phyloP scores from a whole-genome alignment of 371 early-diverging fungal genomes.

The Mortierella sp. region DNA sequence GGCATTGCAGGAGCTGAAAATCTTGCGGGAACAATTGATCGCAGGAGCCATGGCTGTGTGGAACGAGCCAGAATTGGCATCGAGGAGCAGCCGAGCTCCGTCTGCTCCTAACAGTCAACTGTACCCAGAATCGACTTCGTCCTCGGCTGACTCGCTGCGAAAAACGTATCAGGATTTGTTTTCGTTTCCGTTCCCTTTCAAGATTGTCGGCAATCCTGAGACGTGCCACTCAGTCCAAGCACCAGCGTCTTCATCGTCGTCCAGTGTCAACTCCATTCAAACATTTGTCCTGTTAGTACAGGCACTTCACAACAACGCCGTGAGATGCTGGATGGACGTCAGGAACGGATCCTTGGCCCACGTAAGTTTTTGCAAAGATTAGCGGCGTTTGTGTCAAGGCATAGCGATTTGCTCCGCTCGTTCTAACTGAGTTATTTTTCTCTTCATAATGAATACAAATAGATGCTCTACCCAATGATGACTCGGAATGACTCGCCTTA shows the following conservation, averaged over 20 bases:
- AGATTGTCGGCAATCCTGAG: background rate
- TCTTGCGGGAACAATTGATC: constrained; percentile 32
- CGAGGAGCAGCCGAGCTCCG: background rate
- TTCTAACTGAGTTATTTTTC: no score
- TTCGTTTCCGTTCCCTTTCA: constrained; percentile 32
- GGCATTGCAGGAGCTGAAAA: constrained; percentile 41
- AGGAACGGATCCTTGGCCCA: constrained; percentile 44
- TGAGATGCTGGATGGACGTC: constrained; percentile 57
- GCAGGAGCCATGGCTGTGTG: constrained; percentile 30
- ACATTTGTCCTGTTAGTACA: constrained; percentile 38
- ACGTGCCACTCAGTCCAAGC: background rate
- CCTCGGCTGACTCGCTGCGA: constrained; percentile 22
- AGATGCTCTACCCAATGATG: constrained; percentile 43
- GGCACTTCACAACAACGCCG: constrained; percentile 45
- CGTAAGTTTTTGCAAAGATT: constrained; percentile 11
- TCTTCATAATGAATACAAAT: background rate
- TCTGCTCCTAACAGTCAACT: background rate
- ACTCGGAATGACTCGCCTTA: constrained; percentile 30
- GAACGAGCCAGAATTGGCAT: constrained; percentile 19
- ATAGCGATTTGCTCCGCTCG: background rate
- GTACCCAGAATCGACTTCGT: background rate
- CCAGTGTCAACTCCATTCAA: constrained; percentile 8
- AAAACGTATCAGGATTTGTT: constrained; percentile 40
- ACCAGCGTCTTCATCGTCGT: background rate
- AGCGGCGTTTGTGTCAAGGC: background rate